A percentile compares a stretch with the other conserved stretches of the same genome.
Evolutionary conservation across 352 stramenopile genomes (phyloP).

Genomic region (Phytophthora multivora): DNA sequence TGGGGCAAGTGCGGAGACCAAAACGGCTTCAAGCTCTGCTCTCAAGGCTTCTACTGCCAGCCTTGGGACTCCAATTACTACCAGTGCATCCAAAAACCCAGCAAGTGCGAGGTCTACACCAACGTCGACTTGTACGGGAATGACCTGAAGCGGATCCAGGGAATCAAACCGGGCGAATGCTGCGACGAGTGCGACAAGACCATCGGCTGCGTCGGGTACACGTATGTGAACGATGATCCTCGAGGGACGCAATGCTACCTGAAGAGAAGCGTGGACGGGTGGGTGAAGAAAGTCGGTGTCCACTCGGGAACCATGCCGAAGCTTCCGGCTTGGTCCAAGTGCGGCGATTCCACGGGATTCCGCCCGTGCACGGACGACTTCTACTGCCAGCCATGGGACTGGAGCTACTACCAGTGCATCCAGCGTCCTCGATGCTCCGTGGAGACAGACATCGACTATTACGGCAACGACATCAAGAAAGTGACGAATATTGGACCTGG

Average conservation of each 20-base stretch:
- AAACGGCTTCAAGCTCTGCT: slow-evolving; percentile 33
- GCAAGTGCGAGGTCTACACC: slow-evolving; percentile 33
- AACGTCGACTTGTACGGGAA: slow-evolving; percentile 48
- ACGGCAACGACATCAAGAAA: slow-evolving; percentile 41
- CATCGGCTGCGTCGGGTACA: slow-evolving; percentile 47
- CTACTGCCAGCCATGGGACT: slow-evolving; percentile 40
- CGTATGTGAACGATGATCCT: slow-evolving; percentile 53
- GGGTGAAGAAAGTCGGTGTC: slow-evolving; percentile 25
- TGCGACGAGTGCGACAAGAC: slow-evolving; percentile 42
- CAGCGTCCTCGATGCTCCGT: slow-evolving; percentile 31
- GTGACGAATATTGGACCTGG: slow-evolving; percentile 26
- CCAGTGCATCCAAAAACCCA: slow-evolving; percentile 37
- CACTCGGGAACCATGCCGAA: slow-evolving; percentile 25
- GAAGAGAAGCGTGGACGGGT: slow-evolving; percentile 34
- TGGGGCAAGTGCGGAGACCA: slow-evolving; percentile 32
- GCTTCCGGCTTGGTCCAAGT: slow-evolving; percentile 24
- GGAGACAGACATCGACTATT: slow-evolving; percentile 43
- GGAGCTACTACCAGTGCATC: slow-evolving; percentile 39
- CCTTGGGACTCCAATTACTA: slow-evolving; percentile 44
- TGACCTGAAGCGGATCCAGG: slow-evolving; percentile 45
- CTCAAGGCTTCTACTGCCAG: slow-evolving; percentile 40
- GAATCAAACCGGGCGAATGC: slow-evolving; percentile 11
- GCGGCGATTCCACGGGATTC: slow-evolving; percentile 17
- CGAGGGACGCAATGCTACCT: slow-evolving; percentile 45
- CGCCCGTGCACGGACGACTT: slow-evolving; percentile 13